These are phyloP conservation scores for Curvularia lunata DNA, from an alignment of 2,329 filamentous ascomycete species.

Conservation along the genomic window DNA sequence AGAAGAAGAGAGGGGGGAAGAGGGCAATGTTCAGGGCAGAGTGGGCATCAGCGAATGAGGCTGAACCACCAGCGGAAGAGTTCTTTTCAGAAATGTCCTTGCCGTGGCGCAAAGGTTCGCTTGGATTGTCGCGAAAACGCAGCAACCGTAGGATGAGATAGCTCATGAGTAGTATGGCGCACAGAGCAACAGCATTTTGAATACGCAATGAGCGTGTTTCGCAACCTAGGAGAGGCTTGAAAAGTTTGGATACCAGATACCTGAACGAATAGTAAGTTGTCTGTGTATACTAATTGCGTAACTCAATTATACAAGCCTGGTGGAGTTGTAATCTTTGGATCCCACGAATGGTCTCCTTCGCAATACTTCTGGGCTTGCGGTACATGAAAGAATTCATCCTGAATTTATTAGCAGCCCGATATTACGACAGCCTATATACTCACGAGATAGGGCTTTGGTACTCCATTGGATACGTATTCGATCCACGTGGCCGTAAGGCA, in stretches of 20 bases:
- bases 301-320: constrained; percentile 69
- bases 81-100: background rate
- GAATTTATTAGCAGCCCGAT: constrained; percentile 7
- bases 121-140: constrained; percentile 11
- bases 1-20: constrained; percentile 94
- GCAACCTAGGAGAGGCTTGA: constrained; percentile 51
- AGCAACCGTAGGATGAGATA: constrained; percentile 33
- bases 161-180: constrained; percentile 43
- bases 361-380: constrained; percentile 92
- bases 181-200: constrained; percentile 49
- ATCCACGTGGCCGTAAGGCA: constrained; percentile 35
- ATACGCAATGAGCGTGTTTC: constrained; percentile 47
- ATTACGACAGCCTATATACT: constrained; percentile 25
- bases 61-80: constrained; percentile 37
- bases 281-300: background rate
- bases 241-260: constrained; percentile 52
- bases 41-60: constrained; percentile 55
- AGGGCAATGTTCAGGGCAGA: constrained; percentile 79
- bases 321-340: constrained; percentile 96
- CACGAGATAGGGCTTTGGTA: constrained; percentile 66
- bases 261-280: constrained; percentile 44
- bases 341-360: constrained; percentile 74
- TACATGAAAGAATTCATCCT: constrained; percentile 90
- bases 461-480: constrained; percentile 53
- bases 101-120: background rate